These are phyloP conservation scores for Lentinula sp. DNA, from an alignment of 768 basidiomycete genomes.

Conservation along the genomic window DNA sequence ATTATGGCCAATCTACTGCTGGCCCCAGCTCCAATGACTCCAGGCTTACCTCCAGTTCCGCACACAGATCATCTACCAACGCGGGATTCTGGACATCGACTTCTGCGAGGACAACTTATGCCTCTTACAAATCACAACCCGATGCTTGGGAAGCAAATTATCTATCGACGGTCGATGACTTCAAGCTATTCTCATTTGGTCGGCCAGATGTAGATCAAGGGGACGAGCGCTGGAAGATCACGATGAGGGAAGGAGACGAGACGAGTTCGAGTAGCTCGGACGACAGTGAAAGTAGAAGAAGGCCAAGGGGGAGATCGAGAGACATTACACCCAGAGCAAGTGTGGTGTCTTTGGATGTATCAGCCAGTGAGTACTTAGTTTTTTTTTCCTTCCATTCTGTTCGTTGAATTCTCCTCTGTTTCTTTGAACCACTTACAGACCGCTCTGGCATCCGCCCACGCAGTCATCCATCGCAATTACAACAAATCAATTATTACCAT, in stretches of 20 bases:
- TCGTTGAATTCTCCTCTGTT: background rate
- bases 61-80: background rate
- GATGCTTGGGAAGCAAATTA: background rate
- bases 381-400: background rate
- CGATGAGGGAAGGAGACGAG: background rate
- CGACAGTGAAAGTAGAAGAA: background rate
- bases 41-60: background rate
- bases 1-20: background rate
- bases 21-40: background rate
- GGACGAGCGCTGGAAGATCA: background rate
- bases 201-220: background rate
- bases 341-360: background rate
- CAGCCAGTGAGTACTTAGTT: background rate
- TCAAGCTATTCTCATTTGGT: background rate
- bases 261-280: conserved; percentile 3
- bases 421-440: background rate
- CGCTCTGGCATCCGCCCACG: background rate
- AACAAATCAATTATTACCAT: background rate
- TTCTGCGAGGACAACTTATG: background rate
- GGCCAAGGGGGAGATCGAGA: background rate
- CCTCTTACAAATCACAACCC: background rate
- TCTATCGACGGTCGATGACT: background rate
- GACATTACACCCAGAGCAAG: background rate
- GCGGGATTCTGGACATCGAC: background rate
- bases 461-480: conserved; percentile 7